Conservation (phyloP, 2,329 filamentous ascomycete genomes). For the Penicillium italicum region DNA sequence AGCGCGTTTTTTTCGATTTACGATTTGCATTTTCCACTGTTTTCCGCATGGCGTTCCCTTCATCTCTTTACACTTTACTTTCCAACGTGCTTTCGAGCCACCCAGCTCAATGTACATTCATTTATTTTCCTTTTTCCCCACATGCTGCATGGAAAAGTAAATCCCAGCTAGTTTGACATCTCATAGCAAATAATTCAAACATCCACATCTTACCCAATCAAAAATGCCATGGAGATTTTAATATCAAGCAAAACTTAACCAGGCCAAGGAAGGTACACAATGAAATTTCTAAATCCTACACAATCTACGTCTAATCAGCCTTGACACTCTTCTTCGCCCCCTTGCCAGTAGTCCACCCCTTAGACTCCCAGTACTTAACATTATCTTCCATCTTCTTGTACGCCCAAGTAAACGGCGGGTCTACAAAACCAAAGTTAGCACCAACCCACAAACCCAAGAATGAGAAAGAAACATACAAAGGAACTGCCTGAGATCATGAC, state of each 20-base stretch:
- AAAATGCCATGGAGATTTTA: neutral
- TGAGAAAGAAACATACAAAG: conserved; percentile 36
- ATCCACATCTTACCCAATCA: neutral
- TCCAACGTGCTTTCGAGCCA: neutral
- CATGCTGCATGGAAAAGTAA: neutral
- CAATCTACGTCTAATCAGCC: conserved; percentile 23
- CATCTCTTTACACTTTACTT: neutral
- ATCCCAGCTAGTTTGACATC: neutral
- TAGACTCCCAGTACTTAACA: conserved; percentile 44
- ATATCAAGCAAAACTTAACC: neutral
- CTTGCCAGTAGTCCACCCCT: conserved; percentile 32
- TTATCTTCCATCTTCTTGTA: conserved; percentile 50
- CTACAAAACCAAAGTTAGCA: conserved; percentile 13
- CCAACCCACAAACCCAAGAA: neutral
- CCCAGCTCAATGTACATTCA: neutral
- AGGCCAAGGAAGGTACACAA: neutral
- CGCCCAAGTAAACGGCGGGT: conserved; percentile 44
- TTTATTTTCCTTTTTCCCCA: neutral
- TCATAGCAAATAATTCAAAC: neutral
- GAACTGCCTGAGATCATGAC: conserved; percentile 57
- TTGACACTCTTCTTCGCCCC: conserved; percentile 38
- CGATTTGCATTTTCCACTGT: neutral
- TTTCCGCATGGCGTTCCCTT: neutral
- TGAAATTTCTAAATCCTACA: neutral
- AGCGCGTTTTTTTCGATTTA: neutral